These are phyloP conservation scores for Boletus tomentosulus DNA, from an alignment of 768 basidiomycete species.

Conservation along the genomic window DNA sequence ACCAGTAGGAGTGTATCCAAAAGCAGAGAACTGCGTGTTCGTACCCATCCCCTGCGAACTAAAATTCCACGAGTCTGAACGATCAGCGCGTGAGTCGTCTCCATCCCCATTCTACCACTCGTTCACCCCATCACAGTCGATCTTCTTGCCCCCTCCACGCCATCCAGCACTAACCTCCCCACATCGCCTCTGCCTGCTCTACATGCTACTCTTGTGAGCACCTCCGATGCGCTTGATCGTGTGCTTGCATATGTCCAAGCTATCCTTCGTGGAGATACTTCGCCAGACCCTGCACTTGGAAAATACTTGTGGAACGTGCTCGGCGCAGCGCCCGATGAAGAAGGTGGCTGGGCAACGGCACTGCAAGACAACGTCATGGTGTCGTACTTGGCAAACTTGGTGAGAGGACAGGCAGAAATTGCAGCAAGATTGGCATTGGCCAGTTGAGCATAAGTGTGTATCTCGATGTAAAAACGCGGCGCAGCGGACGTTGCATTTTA, in stretches of 20 bases:
- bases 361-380: slow-evolving; percentile 93
- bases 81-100: slow-evolving; percentile 68
- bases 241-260: slow-evolving; percentile 81
- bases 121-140: slow-evolving; percentile 54
- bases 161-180: slow-evolving; percentile 34
- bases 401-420: slow-evolving; percentile 90
- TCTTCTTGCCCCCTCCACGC: slow-evolving; percentile 53
- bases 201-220: slow-evolving; percentile 52
- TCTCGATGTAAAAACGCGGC: slow-evolving; percentile 3
- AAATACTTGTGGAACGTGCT: slow-evolving; percentile 89
- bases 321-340: slow-evolving; percentile 67
- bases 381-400: slow-evolving; percentile 89
- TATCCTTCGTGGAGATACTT: slow-evolving; percentile 71
- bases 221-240: slow-evolving; percentile 77
- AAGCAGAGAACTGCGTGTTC: slow-evolving; percentile 94
- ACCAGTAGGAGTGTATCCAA: slow-evolving; percentile 83
- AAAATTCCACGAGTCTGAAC: slow-evolving; percentile 77
- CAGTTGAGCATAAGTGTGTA: slow-evolving; percentile 29
- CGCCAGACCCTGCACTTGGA: slow-evolving; percentile 83
- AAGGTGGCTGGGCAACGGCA: slow-evolving; percentile 69
- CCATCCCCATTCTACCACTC: background rate
- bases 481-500: background rate
- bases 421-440: slow-evolving; percentile 82
- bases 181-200: slow-evolving; percentile 56
- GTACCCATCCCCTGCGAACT: slow-evolving; percentile 87